These are phyloP conservation scores for Hansfordia pulvinata DNA, from an alignment of 2,329 filamentous ascomycete species.

Conservation along the genomic window DNA sequence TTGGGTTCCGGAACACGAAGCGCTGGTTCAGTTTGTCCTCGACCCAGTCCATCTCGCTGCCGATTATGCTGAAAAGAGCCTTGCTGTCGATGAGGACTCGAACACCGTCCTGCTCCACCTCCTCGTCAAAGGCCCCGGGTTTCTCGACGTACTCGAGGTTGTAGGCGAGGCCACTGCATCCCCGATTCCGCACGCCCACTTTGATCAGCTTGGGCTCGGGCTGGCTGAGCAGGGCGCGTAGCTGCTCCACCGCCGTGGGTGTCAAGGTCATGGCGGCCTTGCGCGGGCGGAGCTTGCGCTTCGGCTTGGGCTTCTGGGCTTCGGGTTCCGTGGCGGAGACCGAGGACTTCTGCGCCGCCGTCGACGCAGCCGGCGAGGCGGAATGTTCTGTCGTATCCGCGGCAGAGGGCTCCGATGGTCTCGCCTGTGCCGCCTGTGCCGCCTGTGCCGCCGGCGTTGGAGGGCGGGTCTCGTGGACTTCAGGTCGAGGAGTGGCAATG, in stretches of 20 bases:
- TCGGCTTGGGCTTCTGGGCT: conserved; percentile 53
- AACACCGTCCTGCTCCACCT: conserved; percentile 90
- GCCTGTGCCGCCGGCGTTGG: conserved; percentile 10
- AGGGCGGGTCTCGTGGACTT: conserved; percentile 38
- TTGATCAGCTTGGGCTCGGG: conserved; percentile 88
- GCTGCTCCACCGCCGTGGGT: conserved; percentile 63
- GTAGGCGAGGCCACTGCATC: conserved; percentile 88
- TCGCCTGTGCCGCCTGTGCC: not conserved
- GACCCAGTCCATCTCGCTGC: conserved; percentile 97
- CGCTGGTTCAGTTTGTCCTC: conserved; percentile 87
- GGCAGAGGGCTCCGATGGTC: conserved; percentile 31
- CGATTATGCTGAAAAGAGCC: conserved; percentile 94
- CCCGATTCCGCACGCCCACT: conserved; percentile 85
- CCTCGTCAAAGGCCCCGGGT: conserved; percentile 76
- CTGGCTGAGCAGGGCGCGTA: conserved; percentile 64
- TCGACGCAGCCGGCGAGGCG: no score
- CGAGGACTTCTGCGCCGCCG: conserved; percentile 12
- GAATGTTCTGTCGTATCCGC: not conserved
- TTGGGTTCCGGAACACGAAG: conserved; percentile 93
- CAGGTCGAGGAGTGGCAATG: conserved; percentile 32
- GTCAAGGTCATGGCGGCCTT: conserved; percentile 90
- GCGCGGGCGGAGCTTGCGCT: conserved; percentile 59
- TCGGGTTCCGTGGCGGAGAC: conserved; percentile 45
- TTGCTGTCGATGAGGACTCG: conserved; percentile 95
- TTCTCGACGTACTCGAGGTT: conserved; percentile 92